A percentile compares a stretch with the other conserved stretches of the same genome.
Evolutionary conservation across 179 eudicot species (phyloP).

Genomic region (Silene coronaria): DNA sequence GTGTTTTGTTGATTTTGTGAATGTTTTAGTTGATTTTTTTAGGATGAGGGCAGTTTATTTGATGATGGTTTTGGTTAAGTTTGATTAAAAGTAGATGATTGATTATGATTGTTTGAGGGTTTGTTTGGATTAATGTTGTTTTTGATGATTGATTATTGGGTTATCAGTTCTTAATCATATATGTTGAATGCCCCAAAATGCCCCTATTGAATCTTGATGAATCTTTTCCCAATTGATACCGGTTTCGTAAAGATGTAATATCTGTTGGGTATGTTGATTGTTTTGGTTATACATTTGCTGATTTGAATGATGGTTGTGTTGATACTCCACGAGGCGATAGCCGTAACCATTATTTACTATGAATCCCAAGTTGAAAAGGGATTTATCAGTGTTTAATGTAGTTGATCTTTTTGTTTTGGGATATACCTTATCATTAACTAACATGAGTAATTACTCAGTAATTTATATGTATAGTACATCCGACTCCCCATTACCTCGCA

Average conservation of each 20-base stretch:
- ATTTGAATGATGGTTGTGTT: neutral
- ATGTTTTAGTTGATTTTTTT: neutral
- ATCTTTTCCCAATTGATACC: too few species aligned
- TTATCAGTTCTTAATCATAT: neutral
- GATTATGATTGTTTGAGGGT: neutral
- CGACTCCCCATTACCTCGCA: too few species aligned
- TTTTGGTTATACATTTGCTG: neutral
- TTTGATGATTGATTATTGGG: neutral
- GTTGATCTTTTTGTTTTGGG: neutral
- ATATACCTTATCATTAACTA: neutral
- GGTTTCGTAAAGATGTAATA: too few species aligned
- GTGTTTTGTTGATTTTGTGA: neutral
- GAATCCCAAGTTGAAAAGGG: neutral
- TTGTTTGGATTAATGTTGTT: conserved; percentile 2
- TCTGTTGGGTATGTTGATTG: neutral
- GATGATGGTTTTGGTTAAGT: neutral
- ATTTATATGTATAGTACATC: too few species aligned
- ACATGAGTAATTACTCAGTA: neutral
- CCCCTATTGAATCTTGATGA: neutral
- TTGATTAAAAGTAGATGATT: neutral
- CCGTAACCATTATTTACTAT: neutral
- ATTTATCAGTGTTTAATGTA: neutral
- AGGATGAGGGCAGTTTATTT: neutral
- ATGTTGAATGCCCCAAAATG: neutral
- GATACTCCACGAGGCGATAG: neutral